Evolutionary conservation across 2,329 filamentous ascomycete genomes (phyloP), one percentile per base, ranked within the genome.

Genomic region (Apiospora rasikravindrae): DNA sequence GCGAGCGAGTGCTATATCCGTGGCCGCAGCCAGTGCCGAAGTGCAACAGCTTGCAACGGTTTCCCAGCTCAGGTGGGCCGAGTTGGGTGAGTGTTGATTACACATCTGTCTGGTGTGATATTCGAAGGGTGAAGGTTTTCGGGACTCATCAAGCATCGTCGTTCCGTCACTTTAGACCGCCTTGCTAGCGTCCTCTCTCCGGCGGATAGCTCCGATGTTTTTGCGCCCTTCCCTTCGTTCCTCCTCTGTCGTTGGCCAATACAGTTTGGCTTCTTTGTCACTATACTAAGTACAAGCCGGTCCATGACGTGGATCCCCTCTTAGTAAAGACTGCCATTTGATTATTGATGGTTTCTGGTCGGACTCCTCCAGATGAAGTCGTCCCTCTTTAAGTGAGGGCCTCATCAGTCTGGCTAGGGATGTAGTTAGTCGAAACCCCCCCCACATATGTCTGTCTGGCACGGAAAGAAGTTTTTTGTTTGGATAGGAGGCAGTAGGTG

Each of bases 131-230:
- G 57, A 13, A 40, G 40, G 57, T 64, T 64, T 64, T 40, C 33
- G 57, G 10, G 22, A 22, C 51, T 40, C 57, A 40, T n/a, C 53
- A 37, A 37, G 19, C 53, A 64, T 64, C 33, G 29, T 40, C 29
- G 29, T 61, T 61, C 40, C 53, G 29, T 61, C 53, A 37, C 53
- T 61, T 61, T 61, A 61, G 53, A 61, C 53, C 53, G 53, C 53
- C 29, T 37, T 61, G 26, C 45, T 37, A 33, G 51, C 19, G 2
- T 33, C 4, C 26, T 57, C 16, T 57, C 16, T 8, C 29, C 53
- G 26, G 53, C 53, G 53, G 53, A 61, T 61, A 11, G 53, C 26
- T 53, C 51, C 51, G 51, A 53, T 53, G 11, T 53, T 53, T 53
- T 29, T 14, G n/a, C n/a, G 10, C 24, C 24, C 51, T 26, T 26